Base-by-base conservation (phyloP, 768 basidiomycete genomes). In the Boletus tylopilopsis region DNA sequence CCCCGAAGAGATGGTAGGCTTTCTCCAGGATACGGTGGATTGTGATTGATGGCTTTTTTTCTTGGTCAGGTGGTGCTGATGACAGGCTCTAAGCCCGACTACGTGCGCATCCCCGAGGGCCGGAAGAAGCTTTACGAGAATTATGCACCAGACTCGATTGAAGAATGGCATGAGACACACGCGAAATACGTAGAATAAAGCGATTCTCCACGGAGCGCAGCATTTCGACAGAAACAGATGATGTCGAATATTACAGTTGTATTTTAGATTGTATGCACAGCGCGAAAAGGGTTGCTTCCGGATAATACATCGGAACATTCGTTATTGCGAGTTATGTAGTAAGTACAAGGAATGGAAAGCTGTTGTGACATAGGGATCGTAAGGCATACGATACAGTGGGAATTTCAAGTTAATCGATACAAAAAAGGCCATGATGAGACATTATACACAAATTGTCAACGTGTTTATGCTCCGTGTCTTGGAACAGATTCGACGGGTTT, bases 101-200 rank as follows among this genome's bases (percentile, higher is more conserved):
- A 81, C 37, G 82, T 84, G 34, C 77, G 79, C 30, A 74, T 84
- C n/a, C 83, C 84, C 0, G 81, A 79, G 51, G 82, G 80, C 6
- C 40, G 67, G 1, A 82, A 80, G 58, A 60, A 73, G n/a, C 53
- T 68, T 1, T 78, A 80, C 55, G 50, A 75, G 10, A 55, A 59
- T 9, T 84, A 76, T 40, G 73, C 74, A 0, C 58, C 63, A 0
- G 52, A 73, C 13, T 77, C 80, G 2, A 56, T 85, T 38, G 82
- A 84, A 61, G 62, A 55, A 2, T 85, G 83, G 84, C 84, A 85
- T 60, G 79, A 75, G 69, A 73, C 74, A 50, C 66, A 82, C 37
- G 61, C 64, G 0, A 64, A 77, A 32, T 81, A 71, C 52, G 60
- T 73, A 11, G 51, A 55, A 11, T 59, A 30, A 34, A 13, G 6